Evolutionary conservation across 495 filamentous ascomycete species (phyloP), one percentile per base, ranked within the genome.

Genomic region (Pyrenula aspistea): DNA sequence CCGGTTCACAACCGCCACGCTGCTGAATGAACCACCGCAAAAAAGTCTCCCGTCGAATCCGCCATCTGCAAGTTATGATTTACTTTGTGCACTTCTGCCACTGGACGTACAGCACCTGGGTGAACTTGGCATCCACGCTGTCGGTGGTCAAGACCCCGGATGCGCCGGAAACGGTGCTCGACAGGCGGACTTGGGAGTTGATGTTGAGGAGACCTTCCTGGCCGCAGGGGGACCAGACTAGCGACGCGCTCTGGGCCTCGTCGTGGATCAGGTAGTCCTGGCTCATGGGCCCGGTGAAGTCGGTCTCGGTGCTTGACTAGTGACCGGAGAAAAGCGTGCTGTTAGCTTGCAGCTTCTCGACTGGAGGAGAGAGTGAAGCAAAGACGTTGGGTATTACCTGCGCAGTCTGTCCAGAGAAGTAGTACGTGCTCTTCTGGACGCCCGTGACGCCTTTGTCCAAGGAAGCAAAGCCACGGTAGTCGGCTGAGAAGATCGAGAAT

Each of bases 391-490:
- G n/a, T n/a, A n/a, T n/a, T 42, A 42, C 31, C 31, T 42, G 31
- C 31, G 31, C 31, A 42, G 31, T 42, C 31, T 42, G 31, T 19
- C 50, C 50, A 8, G 69, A 71, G 70, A 83, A 83, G 70, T 73
- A 82, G 69, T 83, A 82, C 42, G 75, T 76, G 61, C 77, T 76
- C 60, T 75, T 72, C 64, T 81, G 79, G 57, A 62, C 73, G 24
- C 77, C 79, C 12, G 77, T 81, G 52, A 82, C 75, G 48, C 76
- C 76, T 49, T 55, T 42, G 51, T 81, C 77, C 49, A 82, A 67
- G 62, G 73, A 71, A 0, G 76, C 80, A 54, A 71, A 82, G 57
- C 80, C 79, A 71, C 78, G 77, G 73, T 82, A 81, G 8, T 75
- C 78, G 57, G 71, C 73, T 57, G 77, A 69, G 56, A 79, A 69